Evolutionary conservation across 2,329 filamentous ascomycete genomes (phyloP).

Genomic region (Penicillium occitanis): DNA sequence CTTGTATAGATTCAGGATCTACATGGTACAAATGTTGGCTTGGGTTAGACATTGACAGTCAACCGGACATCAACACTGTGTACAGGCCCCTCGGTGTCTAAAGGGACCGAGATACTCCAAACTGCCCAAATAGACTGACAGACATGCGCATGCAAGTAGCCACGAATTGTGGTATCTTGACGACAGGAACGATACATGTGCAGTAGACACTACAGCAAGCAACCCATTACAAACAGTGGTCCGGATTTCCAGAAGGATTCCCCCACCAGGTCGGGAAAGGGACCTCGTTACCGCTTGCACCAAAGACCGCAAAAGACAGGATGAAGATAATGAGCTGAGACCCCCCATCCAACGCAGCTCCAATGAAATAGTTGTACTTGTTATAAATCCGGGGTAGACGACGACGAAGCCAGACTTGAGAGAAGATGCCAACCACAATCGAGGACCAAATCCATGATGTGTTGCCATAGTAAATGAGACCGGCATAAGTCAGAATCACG

Average conservation of each 20-base stretch:
- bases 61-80: no score
- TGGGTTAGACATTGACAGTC: not conserved
- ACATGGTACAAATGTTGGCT: not conserved
- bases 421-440: slow-evolving; percentile 26
- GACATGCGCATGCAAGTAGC: no score
- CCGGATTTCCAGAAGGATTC: slow-evolving; percentile 26
- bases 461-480: slow-evolving; percentile 23
- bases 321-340: slow-evolving; percentile 45
- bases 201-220: not conserved
- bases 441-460: slow-evolving; percentile 27
- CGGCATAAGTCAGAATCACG: slow-evolving; percentile 24
- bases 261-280: slow-evolving; percentile 43
- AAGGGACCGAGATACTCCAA: no score
- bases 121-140: no score
- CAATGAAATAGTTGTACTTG: slow-evolving; percentile 45
- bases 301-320: slow-evolving; percentile 47
- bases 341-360: slow-evolving; percentile 44
- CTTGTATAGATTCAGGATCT: no score
- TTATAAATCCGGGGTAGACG: slow-evolving; percentile 40
- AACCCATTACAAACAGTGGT: slow-evolving; percentile 5
- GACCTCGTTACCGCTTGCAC: slow-evolving; percentile 41
- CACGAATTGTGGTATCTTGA: not conserved
- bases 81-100: no score
- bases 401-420: slow-evolving; percentile 40
- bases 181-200: not conserved